A percentile compares a stretch with the other conserved stretches of the same genome.
phyloP scores from a whole-genome alignment of 306 rosid species.

The Lathyrus aphaca region DNA sequence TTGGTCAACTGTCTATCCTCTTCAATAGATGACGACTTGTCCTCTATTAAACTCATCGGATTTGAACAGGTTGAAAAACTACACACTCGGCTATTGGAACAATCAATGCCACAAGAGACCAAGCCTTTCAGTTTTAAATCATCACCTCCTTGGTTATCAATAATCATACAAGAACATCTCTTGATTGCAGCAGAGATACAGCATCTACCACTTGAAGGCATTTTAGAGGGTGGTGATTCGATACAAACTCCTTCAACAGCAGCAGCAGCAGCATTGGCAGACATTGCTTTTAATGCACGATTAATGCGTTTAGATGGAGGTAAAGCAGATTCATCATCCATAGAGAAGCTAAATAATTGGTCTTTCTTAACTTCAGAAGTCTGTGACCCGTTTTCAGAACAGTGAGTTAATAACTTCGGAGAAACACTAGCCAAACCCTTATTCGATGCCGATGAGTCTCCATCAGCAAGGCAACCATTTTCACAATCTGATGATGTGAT shows the following conservation, averaged over 20 bases:
- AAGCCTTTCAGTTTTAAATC: slow-evolving; percentile 42
- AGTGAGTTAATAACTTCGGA: slow-evolving; percentile 46
- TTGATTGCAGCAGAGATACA: slow-evolving; percentile 40
- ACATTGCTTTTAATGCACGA: slow-evolving; percentile 99
- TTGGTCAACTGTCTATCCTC: slow-evolving; percentile 46
- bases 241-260: slow-evolving; percentile 61
- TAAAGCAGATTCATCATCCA: slow-evolving; percentile 85
- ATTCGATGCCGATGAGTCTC: slow-evolving; percentile 42
- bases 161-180: slow-evolving; percentile 39
- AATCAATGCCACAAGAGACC: slow-evolving; percentile 43
- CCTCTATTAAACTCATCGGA: slow-evolving; percentile 46
- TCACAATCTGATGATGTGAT: slow-evolving; percentile 48
- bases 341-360: slow-evolving; percentile 56
- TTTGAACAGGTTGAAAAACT: slow-evolving; percentile 49
- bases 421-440: slow-evolving; percentile 44
- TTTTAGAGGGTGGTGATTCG: slow-evolving; percentile 46
- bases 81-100: slow-evolving; percentile 44
- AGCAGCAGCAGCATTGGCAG: slow-evolving; percentile 87
- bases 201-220: slow-evolving; percentile 45
- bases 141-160: slow-evolving; percentile 44
- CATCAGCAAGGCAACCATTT: slow-evolving; percentile 48
- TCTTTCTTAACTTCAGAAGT: slow-evolving; percentile 64
- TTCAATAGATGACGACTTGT: slow-evolving; percentile 44
- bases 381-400: slow-evolving; percentile 55
- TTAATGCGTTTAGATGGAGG: slow-evolving; percentile 97